Base-by-base conservation (phyloP, 257 asterid genomes). In the Anisodus tanguticus region DNA sequence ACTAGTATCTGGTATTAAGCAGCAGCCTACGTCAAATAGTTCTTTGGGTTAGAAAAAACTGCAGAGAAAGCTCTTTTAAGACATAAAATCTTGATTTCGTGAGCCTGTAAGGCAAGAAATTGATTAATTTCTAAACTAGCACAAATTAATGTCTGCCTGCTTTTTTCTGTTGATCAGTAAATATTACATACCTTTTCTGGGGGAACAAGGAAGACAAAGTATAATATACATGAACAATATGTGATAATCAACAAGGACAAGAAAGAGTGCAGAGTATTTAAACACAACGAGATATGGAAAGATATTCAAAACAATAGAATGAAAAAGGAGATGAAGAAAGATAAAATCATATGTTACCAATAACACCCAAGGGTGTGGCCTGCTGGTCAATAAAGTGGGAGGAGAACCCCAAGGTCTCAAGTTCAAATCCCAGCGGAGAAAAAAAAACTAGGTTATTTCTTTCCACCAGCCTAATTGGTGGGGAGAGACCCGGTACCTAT, bases 301-400 rank as follows among this genome's bases (percentile, higher is more conserved):
- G n/a, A 31, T 31, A 31, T 64, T 15, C 37, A 64, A 64, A 41
- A 11, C 9, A 66, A 66, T 35, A 66, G 72, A 66, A 11, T 11
- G 72, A 66, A 66, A 31, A 64, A 9, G 41, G 45, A 66, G 19
- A 66, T 31, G 72, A 66, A 5, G 45, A 31, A 66, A 66, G 72
- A 66, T 66, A 6, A 8, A 66, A 66, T 31, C 10, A 5, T 66
- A 66, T 3, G 2, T 31, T 66, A n/a, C 39, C 9, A 66, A 31
- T 66, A 66, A n/a, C 45, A 66, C 72, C 72, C 15, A 66, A 66
- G 45, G 72, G 72, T 66, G 47, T 66, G 45, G 72, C 72, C 4
- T 66, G 15, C 72, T 31, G 7, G 72, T 66, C 47, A 66, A 31
- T 39, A 66, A 66, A 35, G 19, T 66, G 72, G 72, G n/a, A 35